These are phyloP conservation scores for Dothideomycetes sp. DNA, from an alignment of 2,329 filamentous ascomycete genomes.

Conservation along the genomic window DNA sequence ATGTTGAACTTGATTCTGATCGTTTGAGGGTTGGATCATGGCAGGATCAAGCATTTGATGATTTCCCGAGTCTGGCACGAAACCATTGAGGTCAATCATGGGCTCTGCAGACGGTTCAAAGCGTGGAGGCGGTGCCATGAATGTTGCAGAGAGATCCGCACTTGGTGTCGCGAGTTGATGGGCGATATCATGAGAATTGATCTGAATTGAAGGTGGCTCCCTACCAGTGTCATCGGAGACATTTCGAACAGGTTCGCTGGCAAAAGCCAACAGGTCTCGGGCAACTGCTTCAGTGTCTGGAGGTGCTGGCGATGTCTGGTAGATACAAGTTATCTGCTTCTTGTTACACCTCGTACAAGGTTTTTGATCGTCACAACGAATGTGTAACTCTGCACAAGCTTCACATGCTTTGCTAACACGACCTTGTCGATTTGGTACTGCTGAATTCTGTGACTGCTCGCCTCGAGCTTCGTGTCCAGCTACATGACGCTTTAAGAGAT, in stretches of 20 bases:
- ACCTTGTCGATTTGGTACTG: slow-evolving; percentile 26
- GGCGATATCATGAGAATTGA: neutral
- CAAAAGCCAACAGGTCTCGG: slow-evolving; percentile 3
- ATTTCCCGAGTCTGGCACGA: too few relatives aligned
- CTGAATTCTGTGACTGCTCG: slow-evolving; percentile 23
- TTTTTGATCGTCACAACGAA: slow-evolving; percentile 47
- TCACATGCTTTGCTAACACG: slow-evolving; percentile 44
- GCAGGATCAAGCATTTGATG: too few relatives aligned
- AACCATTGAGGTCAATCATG: too few relatives aligned
- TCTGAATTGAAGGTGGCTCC: neutral
- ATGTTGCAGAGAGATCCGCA: neutral
- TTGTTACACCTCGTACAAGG: slow-evolving; percentile 44
- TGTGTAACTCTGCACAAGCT: slow-evolving; percentile 42
- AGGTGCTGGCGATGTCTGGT: slow-evolving; percentile 17
- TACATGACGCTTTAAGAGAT: slow-evolving; percentile 44
- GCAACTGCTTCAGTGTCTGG: slow-evolving; percentile 9
- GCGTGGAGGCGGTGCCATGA: neutral
- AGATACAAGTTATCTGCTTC: slow-evolving; percentile 38
- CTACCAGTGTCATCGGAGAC: neutral
- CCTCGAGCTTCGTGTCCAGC: slow-evolving; percentile 34
- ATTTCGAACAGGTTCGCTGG: slow-evolving; percentile 1
- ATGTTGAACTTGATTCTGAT: too few relatives aligned
- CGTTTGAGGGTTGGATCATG: too few relatives aligned
- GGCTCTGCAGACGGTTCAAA: slow-evolving; percentile 1
- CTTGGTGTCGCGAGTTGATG: neutral